Conservation (phyloP, 1,284 basidiomycete genomes). For the Puccinia triticina region DNA sequence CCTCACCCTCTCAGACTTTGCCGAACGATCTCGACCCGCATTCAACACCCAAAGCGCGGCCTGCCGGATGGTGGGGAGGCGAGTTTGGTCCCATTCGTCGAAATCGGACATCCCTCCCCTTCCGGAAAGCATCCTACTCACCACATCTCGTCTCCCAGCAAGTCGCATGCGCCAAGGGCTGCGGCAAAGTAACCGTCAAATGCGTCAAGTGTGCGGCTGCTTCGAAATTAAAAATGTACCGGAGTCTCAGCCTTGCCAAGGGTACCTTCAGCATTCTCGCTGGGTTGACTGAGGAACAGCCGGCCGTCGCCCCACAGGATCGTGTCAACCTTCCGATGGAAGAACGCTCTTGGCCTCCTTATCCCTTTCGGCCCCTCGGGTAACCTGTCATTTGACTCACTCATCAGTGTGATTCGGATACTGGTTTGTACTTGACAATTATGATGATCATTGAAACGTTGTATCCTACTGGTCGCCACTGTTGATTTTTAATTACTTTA, state of each 20-base stretch:
- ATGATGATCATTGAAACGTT: neutral
- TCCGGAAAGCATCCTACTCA: constrained; percentile 27
- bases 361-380: constrained; percentile 40
- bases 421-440: neutral
- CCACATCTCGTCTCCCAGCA: constrained; percentile 35
- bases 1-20: neutral
- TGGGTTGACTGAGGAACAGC: neutral
- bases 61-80: constrained; percentile 18
- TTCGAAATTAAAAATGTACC: constrained; percentile 40
- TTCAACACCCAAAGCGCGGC: constrained; percentile 20
- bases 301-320: neutral
- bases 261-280: constrained; percentile 1
- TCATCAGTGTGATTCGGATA: neutral
- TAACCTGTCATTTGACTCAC: neutral
- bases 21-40: neutral
- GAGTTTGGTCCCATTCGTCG: constrained; percentile 30
- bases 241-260: constrained; percentile 38
- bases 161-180: constrained; percentile 43
- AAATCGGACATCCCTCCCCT: constrained; percentile 35
- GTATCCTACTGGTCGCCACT: neutral
- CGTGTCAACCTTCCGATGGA: neutral
- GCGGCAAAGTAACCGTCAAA: constrained; percentile 47
- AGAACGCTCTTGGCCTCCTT: constrained; percentile 36
- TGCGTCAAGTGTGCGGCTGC: constrained; percentile 43
- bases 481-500: neutral